Base-by-base conservation (phyloP, 2,329 filamentous ascomycete species). In the Fusarium equiseti region DNA sequence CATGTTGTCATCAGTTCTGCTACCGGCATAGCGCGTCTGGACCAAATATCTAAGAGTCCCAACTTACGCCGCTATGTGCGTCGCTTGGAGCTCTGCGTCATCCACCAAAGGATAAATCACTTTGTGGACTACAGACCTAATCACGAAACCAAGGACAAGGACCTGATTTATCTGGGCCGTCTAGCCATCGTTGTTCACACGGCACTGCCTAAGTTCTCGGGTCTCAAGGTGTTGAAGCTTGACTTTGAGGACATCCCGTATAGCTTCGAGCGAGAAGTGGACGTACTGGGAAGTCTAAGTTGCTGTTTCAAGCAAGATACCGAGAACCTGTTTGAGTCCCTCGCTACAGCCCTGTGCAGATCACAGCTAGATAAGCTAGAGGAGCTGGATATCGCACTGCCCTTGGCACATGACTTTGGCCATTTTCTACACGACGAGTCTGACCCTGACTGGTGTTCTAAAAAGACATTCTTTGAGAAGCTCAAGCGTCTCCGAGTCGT, bases 401-500 rank as follows among this genome's bases (percentile, higher is more conserved):
- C 57, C 1, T 26, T 59, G 3, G 51, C 57, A 0, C 45, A 58
- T 15, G 57, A 59, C 31, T 59, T 59, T 26, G 31, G 29, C 1
- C 57, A 59, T 22, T 59, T 59, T 18, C 24, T 59, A 12, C 24
- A 20, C 0, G 8, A 29, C 1, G 40, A 38, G 1, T 24, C 35
- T 3, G 5, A 45, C 2, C 35, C 27, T 2, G 51, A 53, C 4
- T 13, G 20, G 4, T 4, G 7, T 8, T 46, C 57, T 6, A 18
- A 20, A 31, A 38, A 12, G 8, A 22, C 4, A 3, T 24, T 59
- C 3, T 59, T 59, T 5, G 22, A 45, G 3, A 29, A 45, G 4
- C 40, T 59, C 9, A 59, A 59, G n/a, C 52, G 29, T 18, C 52
- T 59, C 8, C 44, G 40, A 12, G 9, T 59, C 7, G 16, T 24